A percentile compares a stretch with the other conserved stretches of the same genome.
phyloP scores from a whole-genome alignment of 2,329 filamentous ascomycete species.

The Coniochaeta ligniaria region DNA sequence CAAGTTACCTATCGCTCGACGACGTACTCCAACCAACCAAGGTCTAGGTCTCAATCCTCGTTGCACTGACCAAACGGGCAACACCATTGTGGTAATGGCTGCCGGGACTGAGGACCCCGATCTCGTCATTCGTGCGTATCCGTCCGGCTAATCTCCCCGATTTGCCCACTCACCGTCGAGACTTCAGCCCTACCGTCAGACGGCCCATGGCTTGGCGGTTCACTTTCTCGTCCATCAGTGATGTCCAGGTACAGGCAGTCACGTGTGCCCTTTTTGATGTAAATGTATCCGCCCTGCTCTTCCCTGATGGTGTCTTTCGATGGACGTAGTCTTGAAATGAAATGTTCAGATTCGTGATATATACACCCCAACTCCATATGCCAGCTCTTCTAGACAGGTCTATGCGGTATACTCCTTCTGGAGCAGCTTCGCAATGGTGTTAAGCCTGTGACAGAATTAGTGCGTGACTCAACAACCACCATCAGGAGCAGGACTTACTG shows the following conservation, averaged over 20 bases:
- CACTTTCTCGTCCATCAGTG: not conserved
- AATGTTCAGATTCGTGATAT: not conserved
- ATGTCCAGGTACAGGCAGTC: too few relatives aligned
- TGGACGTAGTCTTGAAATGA: not conserved
- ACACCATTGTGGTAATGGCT: not conserved
- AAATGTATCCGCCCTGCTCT: too few relatives aligned
- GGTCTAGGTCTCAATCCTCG: not conserved
- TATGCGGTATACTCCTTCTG: slow-evolving; percentile 53
- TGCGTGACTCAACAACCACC: not conserved
- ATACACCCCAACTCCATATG: not conserved
- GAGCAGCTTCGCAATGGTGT: slow-evolving; percentile 56
- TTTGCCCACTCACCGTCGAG: not conserved
- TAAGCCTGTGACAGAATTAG: slow-evolving; percentile 36
- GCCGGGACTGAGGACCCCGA: not conserved
- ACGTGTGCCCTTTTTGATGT: too few relatives aligned
- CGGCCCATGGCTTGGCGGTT: not conserved
- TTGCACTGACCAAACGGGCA: not conserved
- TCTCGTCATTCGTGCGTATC: not conserved
- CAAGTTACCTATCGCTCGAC: too few relatives aligned
- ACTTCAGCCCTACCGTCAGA: not conserved
- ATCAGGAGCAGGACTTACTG: slow-evolving; percentile 38
- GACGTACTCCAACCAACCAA: not conserved
- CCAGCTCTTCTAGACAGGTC: not conserved
- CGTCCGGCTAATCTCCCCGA: not conserved
- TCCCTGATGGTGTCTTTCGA: too few relatives aligned